Conservation (phyloP, 352 stramenopile genomes). For the Pythium aristosporum region DNA sequence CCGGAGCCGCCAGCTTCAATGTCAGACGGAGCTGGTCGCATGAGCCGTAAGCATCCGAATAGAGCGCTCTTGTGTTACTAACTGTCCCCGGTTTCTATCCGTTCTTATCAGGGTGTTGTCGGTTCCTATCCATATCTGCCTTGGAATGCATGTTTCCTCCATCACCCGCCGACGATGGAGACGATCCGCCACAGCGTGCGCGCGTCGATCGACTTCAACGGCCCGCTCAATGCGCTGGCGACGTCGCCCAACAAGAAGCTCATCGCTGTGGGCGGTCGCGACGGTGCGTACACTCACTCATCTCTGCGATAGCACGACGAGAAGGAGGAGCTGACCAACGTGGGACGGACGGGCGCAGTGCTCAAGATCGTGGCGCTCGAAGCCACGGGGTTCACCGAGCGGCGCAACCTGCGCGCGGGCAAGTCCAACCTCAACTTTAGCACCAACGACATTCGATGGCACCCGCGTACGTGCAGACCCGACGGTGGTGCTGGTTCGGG, state of each 20-base stretch:
- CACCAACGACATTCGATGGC: conserved; percentile 89
- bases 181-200: conserved; percentile 54
- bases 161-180: conserved; percentile 30
- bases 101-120: not conserved
- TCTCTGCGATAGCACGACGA: not conserved
- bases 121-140: not conserved
- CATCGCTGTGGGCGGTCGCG: conserved; percentile 80
- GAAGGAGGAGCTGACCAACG: not conserved
- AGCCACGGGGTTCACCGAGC: conserved; percentile 72
- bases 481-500: not conserved
- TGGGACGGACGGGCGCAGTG: conserved; percentile 33
- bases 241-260: conserved; percentile 82
- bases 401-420: conserved; percentile 79
- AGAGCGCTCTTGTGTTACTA: not conserved
- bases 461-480: conserved; percentile 55
- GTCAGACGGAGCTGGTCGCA: conserved; percentile 6
- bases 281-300: conserved; percentile 42
- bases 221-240: conserved; percentile 80
- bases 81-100: not conserved
- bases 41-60: not conserved
- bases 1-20: conserved; percentile 28
- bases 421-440: conserved; percentile 88
- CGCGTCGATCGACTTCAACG: conserved; percentile 86
- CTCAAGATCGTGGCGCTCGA: conserved; percentile 85
- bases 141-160: not conserved